These are phyloP conservation scores for Simplicillium aogashimaense DNA, from an alignment of 2,329 filamentous ascomycete species.

Conservation along the genomic window DNA sequence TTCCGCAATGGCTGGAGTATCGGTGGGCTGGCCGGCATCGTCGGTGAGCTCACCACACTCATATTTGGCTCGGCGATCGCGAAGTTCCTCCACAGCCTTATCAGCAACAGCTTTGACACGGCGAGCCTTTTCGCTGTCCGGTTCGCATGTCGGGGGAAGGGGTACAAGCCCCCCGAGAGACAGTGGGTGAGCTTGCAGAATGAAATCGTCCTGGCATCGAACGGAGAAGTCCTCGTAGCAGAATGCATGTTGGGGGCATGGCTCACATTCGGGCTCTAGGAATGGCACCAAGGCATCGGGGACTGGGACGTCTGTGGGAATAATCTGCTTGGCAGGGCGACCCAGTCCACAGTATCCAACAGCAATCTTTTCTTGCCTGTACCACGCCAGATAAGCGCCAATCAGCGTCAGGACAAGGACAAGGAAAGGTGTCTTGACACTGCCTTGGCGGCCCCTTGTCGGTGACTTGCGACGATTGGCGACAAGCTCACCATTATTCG, in stretches of 20 bases:
- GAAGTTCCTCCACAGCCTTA: conserved; percentile 75
- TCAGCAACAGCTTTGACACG: conserved; percentile 82
- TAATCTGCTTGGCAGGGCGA: conserved; percentile 42
- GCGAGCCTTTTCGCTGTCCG: conserved; percentile 84
- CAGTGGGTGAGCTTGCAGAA: conserved; percentile 75
- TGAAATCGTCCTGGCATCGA: conserved; percentile 77
- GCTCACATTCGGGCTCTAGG: conserved; percentile 74
- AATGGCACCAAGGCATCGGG: conserved; percentile 64
- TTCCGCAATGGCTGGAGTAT: conserved; percentile 52
- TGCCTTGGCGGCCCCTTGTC: conserved; percentile 26
- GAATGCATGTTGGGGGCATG: conserved; percentile 81
- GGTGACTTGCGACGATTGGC: conserved; percentile 32
- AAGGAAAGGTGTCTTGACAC: conserved; percentile 55
- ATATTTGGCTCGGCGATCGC: conserved; percentile 76
- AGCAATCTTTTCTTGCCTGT: conserved; percentile 89
- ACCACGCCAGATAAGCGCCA: conserved; percentile 68
- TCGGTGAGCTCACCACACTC: conserved; percentile 72
- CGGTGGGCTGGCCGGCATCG: conserved; percentile 47
- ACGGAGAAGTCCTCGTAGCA: conserved; percentile 73
- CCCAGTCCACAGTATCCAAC: conserved; percentile 92
- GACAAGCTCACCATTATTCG: conserved; percentile 38
- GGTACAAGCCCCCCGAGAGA: conserved; percentile 73
- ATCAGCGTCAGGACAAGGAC: conserved; percentile 63
- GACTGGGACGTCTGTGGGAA: conserved; percentile 41
- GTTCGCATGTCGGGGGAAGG: conserved; percentile 83